A percentile compares a stretch with the other conserved stretches of the same genome.
Conservation (phyloP, 495 filamentous ascomycete species). For the Sporormia fimetaria region DNA sequence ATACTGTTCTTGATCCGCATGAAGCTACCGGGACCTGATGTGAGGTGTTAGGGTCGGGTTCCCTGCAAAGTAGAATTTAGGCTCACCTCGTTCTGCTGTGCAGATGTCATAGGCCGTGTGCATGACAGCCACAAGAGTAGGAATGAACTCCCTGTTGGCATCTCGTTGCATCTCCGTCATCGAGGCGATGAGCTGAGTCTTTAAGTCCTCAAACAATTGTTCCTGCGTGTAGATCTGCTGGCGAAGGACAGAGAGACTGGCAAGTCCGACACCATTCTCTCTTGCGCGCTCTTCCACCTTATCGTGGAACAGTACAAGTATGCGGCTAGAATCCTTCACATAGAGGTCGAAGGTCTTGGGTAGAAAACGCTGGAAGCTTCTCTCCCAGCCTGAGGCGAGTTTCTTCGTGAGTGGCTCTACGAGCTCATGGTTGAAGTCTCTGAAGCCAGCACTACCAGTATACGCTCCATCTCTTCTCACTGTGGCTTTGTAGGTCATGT, state of each 20-base stretch:
- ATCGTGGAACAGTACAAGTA: conserved; percentile 36
- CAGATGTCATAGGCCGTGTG: conserved; percentile 39
- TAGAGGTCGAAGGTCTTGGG: conserved; percentile 32
- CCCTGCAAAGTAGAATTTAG: background rate
- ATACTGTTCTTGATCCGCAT: conserved; percentile 47
- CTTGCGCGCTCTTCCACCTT: conserved; percentile 33
- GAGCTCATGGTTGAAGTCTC: conserved; percentile 42
- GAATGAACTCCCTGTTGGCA: conserved; percentile 46
- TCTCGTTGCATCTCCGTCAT: conserved; percentile 43
- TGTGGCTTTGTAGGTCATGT: conserved; percentile 52
- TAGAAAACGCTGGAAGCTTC: conserved; percentile 39
- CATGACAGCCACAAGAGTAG: conserved; percentile 41
- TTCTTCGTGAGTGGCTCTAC: conserved; percentile 43
- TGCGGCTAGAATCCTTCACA: conserved; percentile 12
- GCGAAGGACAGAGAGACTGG: conserved; percentile 34
- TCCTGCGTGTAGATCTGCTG: conserved; percentile 40
- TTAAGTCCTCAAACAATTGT: conserved; percentile 31
- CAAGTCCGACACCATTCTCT: conserved; percentile 29
- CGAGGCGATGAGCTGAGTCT: conserved; percentile 24
- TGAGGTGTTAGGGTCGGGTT: background rate
- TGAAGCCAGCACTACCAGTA: conserved; percentile 19
- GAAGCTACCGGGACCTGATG: conserved; percentile 38
- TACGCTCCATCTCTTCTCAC: conserved; percentile 42
- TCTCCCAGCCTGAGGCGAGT: conserved; percentile 47
- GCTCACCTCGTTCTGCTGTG: conserved; percentile 35